phyloP scores from a whole-genome alignment of 1,139 yeast genomes.

The Candida mesenterica region DNA sequence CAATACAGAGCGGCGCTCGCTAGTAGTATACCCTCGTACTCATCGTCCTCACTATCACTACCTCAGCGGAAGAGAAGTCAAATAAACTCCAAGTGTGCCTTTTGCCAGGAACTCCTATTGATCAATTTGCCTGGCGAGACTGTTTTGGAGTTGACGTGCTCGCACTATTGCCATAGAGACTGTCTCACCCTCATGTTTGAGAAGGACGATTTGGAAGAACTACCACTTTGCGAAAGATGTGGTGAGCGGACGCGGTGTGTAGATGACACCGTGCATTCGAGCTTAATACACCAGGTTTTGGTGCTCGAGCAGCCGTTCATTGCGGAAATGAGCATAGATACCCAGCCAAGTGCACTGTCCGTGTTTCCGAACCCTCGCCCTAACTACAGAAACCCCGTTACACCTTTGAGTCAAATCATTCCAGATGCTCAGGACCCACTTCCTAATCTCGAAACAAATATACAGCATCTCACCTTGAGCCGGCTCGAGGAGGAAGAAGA shows the following conservation, averaged over 20 bases:
- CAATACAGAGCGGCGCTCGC: too few species aligned
- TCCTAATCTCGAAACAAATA: neutral
- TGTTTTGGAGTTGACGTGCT: constrained; percentile 26
- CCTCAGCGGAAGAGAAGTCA: neutral
- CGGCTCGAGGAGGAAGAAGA: constrained; percentile 15
- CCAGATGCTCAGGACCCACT: constrained; percentile 18
- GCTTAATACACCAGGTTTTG: constrained; percentile 9
- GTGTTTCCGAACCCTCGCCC: too few species aligned
- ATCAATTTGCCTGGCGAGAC: constrained; percentile 20
- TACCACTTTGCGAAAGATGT: constrained; percentile 13
- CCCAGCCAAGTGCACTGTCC: too few species aligned
- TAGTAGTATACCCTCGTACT: neutral
- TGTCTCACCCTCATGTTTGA: constrained; percentile 21
- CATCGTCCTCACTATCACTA: neutral
- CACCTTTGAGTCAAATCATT: constrained; percentile 27
- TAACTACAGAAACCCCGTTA: constrained; percentile 18
- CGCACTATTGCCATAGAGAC: constrained; percentile 30
- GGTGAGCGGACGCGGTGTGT: constrained; percentile 12
- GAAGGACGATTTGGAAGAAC: constrained; percentile 11
- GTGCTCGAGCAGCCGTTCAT: constrained; percentile 12
- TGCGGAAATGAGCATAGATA: constrained; percentile 3
- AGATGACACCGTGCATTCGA: constrained; percentile 10
- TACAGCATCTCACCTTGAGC: neutral
- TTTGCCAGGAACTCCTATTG: constrained; percentile 27
- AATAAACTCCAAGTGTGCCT: constrained; percentile 19